Base-by-base conservation (phyloP, 1,284 basidiomycete species). In the Athelia sp. region DNA sequence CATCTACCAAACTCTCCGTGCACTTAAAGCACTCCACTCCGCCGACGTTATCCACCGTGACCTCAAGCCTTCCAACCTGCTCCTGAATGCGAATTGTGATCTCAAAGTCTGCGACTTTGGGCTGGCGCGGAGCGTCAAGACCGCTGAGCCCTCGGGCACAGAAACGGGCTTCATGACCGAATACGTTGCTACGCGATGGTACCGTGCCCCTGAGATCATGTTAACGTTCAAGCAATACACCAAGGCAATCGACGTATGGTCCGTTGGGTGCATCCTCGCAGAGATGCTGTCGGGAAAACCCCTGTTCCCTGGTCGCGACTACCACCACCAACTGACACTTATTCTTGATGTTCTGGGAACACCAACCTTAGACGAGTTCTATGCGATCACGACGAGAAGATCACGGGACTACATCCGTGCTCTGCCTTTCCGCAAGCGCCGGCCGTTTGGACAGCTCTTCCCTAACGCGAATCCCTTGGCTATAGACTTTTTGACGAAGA, bases 61-160 rank as follows among this genome's bases (percentile, higher is more conserved):
- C 68, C 81, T 98, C 56, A 98, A 98, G 69, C 94, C 94, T 0
- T 94, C 93, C 29, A 98, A 98, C 61, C 76, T 97, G 8, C 81
- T 97, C n/a, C 76, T 98, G 49, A 97, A 97, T 61, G 92, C 93
- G 54, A 96, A 98, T 66, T 98, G 95, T 62, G 95, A 98, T 64
- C 81, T 98, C 56, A 97, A 97, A 65, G 91, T 94, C 48, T 92
- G 89, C 65, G 93, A 96, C 64, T 96, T 96, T 66, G 94, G 94
- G 29, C 77, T 97, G 22, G 94, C 94, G 2, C 79, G 93, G 29
- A 89, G 86, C 18, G 89, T 92, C 24, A 88, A 86, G 69, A 93
- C 90, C 9, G 88, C 89, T 9, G 82, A 90, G 60, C 89, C 90
- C 0, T 87, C 84, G 22, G 87, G 89, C 29, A 91, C 86, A 3